phyloP scores from a whole-genome alignment of 2,329 filamentous ascomycete species.

The Penicillium rolfsii region DNA sequence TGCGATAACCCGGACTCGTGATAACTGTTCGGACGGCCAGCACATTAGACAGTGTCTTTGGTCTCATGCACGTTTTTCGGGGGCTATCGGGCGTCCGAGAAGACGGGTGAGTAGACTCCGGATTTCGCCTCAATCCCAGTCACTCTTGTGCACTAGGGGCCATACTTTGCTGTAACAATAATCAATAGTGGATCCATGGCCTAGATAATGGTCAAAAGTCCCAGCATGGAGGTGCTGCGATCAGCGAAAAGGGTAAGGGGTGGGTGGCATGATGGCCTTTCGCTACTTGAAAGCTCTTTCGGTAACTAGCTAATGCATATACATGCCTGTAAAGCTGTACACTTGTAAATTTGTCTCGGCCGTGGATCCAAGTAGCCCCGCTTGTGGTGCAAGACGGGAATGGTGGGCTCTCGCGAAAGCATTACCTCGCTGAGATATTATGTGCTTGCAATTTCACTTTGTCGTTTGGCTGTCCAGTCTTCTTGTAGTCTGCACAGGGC shows the following conservation, averaged over 20 bases:
- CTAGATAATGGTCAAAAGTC: slow-evolving; percentile 14
- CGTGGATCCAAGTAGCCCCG: slow-evolving; percentile 8
- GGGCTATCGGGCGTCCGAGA: not conserved
- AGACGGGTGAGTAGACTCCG: not conserved
- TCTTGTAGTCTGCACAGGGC: slow-evolving; percentile 5
- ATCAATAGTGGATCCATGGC: slow-evolving; percentile 9
- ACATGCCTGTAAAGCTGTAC: slow-evolving; percentile 7
- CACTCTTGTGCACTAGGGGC: not conserved
- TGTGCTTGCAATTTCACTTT: not conserved
- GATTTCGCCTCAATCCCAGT: slow-evolving; percentile 1
- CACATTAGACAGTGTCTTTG: not conserved
- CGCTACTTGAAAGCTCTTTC: slow-evolving; percentile 1
- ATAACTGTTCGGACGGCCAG: not conserved
- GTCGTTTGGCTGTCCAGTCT: not conserved
- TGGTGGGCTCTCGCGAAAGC: slow-evolving; percentile 7
- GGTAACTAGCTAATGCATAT: slow-evolving; percentile 11
- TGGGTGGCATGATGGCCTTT: slow-evolving; percentile 4
- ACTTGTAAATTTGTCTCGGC: slow-evolving; percentile 5
- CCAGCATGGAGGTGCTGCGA: slow-evolving; percentile 5
- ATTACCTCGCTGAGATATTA: not conserved
- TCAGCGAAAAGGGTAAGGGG: slow-evolving; percentile 9
- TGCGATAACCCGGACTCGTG: not conserved
- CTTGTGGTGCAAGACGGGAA: slow-evolving; percentile 11
- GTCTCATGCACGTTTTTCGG: not conserved
- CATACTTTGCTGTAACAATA: not conserved